Evolutionary conservation across 2,329 filamentous ascomycete species (phyloP).

Genomic region (Fusarium humuli): DNA sequence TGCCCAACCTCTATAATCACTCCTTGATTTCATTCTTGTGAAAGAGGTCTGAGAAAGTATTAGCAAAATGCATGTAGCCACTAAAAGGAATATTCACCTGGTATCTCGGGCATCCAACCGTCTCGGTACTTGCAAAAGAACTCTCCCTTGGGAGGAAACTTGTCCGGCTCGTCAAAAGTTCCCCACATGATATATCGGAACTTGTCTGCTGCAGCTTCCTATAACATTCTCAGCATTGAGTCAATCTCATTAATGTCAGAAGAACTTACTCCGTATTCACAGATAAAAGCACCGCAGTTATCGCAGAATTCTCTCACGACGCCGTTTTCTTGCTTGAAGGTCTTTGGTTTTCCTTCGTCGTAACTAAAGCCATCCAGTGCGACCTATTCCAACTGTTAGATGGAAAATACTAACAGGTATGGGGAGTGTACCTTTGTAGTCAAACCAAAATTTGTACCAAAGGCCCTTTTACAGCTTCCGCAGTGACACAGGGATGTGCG

Average conservation of each 20-base stretch:
- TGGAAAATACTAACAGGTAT: rapidly evolving
- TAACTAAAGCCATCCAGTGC: slow-evolving; percentile 19
- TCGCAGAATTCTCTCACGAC: slow-evolving; percentile 33
- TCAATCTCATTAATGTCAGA: rapidly evolving
- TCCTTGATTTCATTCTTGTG: slow-evolving; percentile 30
- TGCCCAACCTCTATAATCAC: not conserved
- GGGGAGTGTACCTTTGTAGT: slow-evolving; percentile 8
- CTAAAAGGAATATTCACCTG: slow-evolving; percentile 1
- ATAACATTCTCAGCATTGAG: not conserved
- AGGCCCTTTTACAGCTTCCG: slow-evolving; percentile 20
- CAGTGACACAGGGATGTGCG: slow-evolving; percentile 26
- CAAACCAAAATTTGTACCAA: slow-evolving; percentile 30
- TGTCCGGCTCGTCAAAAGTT: slow-evolving; percentile 61
- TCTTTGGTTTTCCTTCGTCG: slow-evolving; percentile 13
- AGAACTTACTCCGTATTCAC: slow-evolving; percentile 27
- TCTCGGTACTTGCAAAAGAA: slow-evolving; percentile 63
- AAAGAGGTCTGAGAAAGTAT: slow-evolving; percentile 1
- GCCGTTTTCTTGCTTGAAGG: slow-evolving; percentile 27
- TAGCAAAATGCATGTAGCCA: no score
- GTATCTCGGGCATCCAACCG: slow-evolving; percentile 55
- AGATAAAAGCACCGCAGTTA: slow-evolving; percentile 32
- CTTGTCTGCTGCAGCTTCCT: slow-evolving; percentile 58
- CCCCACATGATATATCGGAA: slow-evolving; percentile 60
- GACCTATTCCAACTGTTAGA: not conserved
- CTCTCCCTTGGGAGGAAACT: slow-evolving; percentile 64